A percentile compares a stretch with the other conserved stretches of the same genome.
These are phyloP conservation scores for Cystobasidium slooffiae DNA, from an alignment of 1,284 basidiomycete species.

Conservation along the genomic window DNA sequence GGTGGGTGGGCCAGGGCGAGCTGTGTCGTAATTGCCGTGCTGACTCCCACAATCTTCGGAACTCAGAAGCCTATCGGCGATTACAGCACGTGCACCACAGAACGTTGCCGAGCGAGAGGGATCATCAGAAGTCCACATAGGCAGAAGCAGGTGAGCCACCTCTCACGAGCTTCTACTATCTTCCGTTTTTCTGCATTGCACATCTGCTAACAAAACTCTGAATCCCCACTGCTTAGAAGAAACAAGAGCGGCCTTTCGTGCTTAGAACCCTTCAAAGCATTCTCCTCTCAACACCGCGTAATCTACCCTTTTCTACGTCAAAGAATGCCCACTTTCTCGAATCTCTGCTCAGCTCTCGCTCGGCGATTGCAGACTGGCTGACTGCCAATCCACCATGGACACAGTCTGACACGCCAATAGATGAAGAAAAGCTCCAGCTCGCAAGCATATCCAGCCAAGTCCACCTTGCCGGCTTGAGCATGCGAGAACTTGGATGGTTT, in stretches of 20 bases:
- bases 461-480: slow-evolving; percentile 20
- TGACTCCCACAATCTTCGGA: neutral
- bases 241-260: slow-evolving; percentile 6
- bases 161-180: neutral
- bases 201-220: neutral
- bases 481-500: slow-evolving; percentile 7
- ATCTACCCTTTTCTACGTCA: neutral
- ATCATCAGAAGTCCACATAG: slow-evolving; percentile 29
- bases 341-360: slow-evolving; percentile 5
- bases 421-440: neutral
- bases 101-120: slow-evolving; percentile 36
- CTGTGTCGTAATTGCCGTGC: neutral
- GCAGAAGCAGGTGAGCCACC: slow-evolving; percentile 27
- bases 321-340: slow-evolving; percentile 35
- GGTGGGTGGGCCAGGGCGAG: neutral
- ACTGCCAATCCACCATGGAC: slow-evolving; percentile 7
- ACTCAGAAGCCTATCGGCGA: slow-evolving; percentile 15
- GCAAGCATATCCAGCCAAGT: slow-evolving; percentile 18
- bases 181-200: neutral
- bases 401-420: neutral
- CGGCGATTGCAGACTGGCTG: slow-evolving; percentile 33
- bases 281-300: slow-evolving; percentile 1
- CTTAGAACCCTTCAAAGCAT: slow-evolving; percentile 22
- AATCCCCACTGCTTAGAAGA: neutral
- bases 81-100: slow-evolving; percentile 29